phyloP scores from a whole-genome alignment of 140 eudicot species.

The Stevia rebaudiana region DNA sequence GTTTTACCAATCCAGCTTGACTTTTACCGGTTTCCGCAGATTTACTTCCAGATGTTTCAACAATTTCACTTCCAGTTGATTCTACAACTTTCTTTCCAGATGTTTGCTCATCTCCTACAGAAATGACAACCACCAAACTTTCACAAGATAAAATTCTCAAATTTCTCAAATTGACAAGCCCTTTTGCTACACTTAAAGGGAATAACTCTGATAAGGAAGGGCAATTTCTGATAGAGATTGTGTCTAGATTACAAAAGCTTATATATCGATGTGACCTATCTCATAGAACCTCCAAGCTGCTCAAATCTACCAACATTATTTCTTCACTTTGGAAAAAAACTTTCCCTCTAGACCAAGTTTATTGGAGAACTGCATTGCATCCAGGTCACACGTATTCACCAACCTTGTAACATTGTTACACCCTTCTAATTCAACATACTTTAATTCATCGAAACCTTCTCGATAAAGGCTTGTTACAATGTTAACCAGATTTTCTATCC shows the following conservation, averaged over 20 bases:
- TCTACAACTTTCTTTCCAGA: background rate
- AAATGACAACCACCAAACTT: background rate
- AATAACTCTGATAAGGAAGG: background rate
- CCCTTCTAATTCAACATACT: background rate
- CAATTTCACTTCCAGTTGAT: no score
- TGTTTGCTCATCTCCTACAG: background rate
- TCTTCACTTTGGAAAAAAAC: background rate
- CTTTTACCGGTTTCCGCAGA: no score
- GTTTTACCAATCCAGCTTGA: no score
- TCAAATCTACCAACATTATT: background rate
- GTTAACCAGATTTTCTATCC: background rate
- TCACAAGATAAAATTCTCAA: rapidly evolving
- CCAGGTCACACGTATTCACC: background rate
- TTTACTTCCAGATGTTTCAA: no score
- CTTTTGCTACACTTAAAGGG: background rate
- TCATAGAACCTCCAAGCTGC: background rate
- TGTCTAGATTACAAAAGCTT: background rate
- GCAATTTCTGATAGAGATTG: background rate
- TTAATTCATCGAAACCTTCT: background rate
- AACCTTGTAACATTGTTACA: background rate
- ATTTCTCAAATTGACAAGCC: background rate
- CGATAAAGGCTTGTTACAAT: background rate
- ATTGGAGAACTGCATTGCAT: background rate
- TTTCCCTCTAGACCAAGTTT: background rate
- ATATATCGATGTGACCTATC: background rate